These are phyloP conservation scores for Penicillium capsulatum DNA, from an alignment of 2,329 filamentous ascomycete species.

Conservation along the genomic window DNA sequence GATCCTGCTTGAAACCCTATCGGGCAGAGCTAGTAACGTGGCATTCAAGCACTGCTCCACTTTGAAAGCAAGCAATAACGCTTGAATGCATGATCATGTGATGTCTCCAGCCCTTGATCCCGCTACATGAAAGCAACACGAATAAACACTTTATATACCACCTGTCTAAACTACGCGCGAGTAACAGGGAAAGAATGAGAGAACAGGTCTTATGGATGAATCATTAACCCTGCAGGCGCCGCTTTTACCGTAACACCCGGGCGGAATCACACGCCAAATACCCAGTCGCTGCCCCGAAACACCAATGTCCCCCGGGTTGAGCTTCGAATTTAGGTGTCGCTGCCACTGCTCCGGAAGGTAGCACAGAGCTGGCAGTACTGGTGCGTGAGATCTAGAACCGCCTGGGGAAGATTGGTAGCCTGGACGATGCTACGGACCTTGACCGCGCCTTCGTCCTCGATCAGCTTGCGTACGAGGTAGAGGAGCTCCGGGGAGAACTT, in stretches of 20 bases:
- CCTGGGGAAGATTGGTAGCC: slow-evolving; percentile 87
- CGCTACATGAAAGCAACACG: too few relatives aligned
- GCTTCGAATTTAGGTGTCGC: slow-evolving; percentile 60
- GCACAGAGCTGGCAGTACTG: slow-evolving; percentile 94
- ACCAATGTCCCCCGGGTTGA: slow-evolving; percentile 1
- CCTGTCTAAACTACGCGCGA: slow-evolving; percentile 11
- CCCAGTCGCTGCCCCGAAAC: slow-evolving; percentile 1
- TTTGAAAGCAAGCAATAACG: too few relatives aligned
- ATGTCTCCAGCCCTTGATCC: too few relatives aligned
- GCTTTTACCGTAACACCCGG: slow-evolving; percentile 15
- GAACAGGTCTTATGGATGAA: slow-evolving; percentile 17
- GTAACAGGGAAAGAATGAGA: slow-evolving; percentile 10
- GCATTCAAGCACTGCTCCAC: too few relatives aligned
- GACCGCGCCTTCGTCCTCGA: slow-evolving; percentile 95
- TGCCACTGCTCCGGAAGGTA: slow-evolving; percentile 90
- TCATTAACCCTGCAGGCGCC: slow-evolving; percentile 19
- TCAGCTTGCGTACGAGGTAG: slow-evolving; percentile 81
- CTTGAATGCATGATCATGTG: too few relatives aligned
- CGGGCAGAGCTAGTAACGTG: too few relatives aligned
- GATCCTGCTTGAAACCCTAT: too few relatives aligned
- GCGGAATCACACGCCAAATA: slow-evolving; percentile 3
- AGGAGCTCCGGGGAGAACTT: slow-evolving; percentile 91
- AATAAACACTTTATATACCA: slow-evolving; percentile 15
- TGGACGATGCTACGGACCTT: slow-evolving; percentile 97
- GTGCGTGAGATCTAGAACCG: slow-evolving; percentile 89